Base-by-base conservation (phyloP, 768 basidiomycete genomes). In the Suillus alpinus region DNA sequence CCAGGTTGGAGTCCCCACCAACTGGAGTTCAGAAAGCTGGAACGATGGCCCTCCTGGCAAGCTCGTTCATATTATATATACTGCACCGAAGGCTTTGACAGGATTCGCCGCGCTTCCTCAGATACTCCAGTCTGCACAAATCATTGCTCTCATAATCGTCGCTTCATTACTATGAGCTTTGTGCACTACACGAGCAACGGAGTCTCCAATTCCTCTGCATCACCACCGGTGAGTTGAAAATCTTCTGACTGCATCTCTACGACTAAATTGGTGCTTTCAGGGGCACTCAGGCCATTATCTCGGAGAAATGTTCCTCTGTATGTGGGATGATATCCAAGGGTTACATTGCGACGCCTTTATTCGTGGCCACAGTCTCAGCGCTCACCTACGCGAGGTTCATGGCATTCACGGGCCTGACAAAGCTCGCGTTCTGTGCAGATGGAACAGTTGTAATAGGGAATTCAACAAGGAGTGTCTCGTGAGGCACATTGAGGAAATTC, bases 401-500 rank as follows among this genome's bases (percentile, higher is more conserved):
- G 23, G 37, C 2, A 10, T 55, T 23, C 1, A 4, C 1, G 52
- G 52, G 5, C 2, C 32, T 4, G 31, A 55, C 36, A 55, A 26
- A 1, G 1, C 0, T 16, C 36, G 1, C 5, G 2, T 26, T 26
- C 26, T 26, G 26, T 55, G 53, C 36, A 23, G 0, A 18, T 55
- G 53, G 53, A 0, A 26, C 0, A 2, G 16, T 18, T 55, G 53
- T 18, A 2, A 23, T 3, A 6, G 1, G 23, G 36, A 12, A 9
- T 0, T 55, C 9, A 55, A 55, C 1, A 23, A 23, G 16, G 23
- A 16, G 64, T 31, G 4, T 26, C 23, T 55, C 16, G 2, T 9
- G 36, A 37, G 73, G 1, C 71, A 72, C 13, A 46, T 74, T 1
- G 65, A 73, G 46, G 73, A 72, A 18, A 59, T 2, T 2, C 73